phyloP scores from a whole-genome alignment of 2,329 filamentous ascomycete genomes.

The Colletotrichum gigasporum region DNA sequence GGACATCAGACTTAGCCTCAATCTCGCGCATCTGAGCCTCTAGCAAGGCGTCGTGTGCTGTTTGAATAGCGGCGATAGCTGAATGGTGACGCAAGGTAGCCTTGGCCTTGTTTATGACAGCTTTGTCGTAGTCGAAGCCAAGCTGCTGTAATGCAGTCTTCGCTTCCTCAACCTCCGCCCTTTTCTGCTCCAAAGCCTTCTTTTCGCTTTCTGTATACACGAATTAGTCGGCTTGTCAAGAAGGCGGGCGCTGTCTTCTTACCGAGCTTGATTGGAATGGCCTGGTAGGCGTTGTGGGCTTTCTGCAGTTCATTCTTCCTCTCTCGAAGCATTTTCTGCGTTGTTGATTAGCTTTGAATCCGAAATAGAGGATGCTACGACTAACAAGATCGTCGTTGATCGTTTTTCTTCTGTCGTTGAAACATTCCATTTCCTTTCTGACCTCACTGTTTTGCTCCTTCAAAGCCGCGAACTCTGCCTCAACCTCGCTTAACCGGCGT shows the following conservation, averaged over 20 bases:
- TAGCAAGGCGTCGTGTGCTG: conserved; percentile 70
- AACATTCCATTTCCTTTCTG: conserved; percentile 48
- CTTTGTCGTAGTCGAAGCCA: conserved; percentile 62
- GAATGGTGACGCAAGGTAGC: conserved; percentile 63
- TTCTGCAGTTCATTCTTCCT: conserved; percentile 77
- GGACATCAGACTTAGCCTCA: conserved; percentile 85
- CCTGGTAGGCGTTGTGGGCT: conserved; percentile 70
- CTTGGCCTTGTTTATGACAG: conserved; percentile 65
- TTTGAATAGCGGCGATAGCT: conserved; percentile 69
- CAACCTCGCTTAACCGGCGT: conserved; percentile 57
- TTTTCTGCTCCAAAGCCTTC: conserved; percentile 48
- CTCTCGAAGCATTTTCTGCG: conserved; percentile 58
- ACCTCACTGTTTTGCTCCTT: conserved; percentile 53
- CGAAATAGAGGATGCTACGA: not conserved
- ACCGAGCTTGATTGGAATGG: conserved; percentile 78
- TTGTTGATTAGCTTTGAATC: conserved; percentile 33
- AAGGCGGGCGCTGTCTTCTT: conserved; percentile 39
- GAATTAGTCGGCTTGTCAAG: not conserved
- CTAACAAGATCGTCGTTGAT: conserved; percentile 41
- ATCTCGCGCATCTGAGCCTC: conserved; percentile 76
- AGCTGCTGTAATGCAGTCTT: conserved; percentile 59
- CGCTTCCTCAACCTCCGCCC: conserved; percentile 49
- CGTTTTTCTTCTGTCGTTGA: conserved; percentile 34
- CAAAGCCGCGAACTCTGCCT: conserved; percentile 51
- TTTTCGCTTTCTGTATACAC: conserved; percentile 36